Percentiles rank a stretch among this genome's conserved stretches.
phyloP scores from a whole-genome alignment of 176 grass and related monocot species.

The Triticum turgidum region DNA sequence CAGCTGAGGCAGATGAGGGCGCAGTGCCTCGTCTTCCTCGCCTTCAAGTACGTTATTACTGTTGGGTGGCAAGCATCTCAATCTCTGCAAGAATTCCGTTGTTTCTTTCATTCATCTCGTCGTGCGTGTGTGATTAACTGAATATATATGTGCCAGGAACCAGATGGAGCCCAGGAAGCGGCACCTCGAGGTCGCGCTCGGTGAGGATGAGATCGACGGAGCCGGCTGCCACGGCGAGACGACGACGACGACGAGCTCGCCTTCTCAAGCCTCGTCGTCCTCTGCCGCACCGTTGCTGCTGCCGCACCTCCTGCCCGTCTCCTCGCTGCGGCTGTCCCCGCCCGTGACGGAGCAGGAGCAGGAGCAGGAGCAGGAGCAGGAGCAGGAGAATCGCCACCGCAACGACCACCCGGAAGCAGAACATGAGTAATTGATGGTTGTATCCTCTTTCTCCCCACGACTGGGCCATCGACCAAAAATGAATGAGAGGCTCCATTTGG shows the following conservation, averaged over 20 bases:
- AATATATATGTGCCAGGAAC: slow-evolving; percentile 33
- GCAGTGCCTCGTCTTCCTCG: slow-evolving; percentile 75
- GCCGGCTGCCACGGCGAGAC: neutral
- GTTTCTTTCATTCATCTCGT: neutral
- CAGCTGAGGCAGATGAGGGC: slow-evolving; percentile 80
- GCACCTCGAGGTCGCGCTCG: slow-evolving; percentile 71
- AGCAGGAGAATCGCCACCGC: neutral
- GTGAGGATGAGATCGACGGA: neutral
- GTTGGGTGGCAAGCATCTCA: no score
- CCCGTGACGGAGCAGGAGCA: neutral
- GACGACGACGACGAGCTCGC: neutral
- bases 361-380: neutral
- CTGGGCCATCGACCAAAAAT: no score
- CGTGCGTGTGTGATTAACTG: neutral
- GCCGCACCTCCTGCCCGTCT: neutral
- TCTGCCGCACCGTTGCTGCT: neutral
- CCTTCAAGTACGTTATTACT: slow-evolving; percentile 41
- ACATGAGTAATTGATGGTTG: neutral
- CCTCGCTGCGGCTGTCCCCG: slow-evolving; percentile 5
- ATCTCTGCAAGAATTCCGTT: neutral
- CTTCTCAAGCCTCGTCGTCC: neutral
- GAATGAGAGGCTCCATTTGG: no score
- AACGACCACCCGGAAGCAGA: neutral
- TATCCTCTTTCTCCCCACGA: no score
- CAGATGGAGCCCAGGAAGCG: slow-evolving; percentile 45